Evolutionary conservation across 1,284 basidiomycete species (phyloP).

Genomic region (Sphaerobolus stellatus): DNA sequence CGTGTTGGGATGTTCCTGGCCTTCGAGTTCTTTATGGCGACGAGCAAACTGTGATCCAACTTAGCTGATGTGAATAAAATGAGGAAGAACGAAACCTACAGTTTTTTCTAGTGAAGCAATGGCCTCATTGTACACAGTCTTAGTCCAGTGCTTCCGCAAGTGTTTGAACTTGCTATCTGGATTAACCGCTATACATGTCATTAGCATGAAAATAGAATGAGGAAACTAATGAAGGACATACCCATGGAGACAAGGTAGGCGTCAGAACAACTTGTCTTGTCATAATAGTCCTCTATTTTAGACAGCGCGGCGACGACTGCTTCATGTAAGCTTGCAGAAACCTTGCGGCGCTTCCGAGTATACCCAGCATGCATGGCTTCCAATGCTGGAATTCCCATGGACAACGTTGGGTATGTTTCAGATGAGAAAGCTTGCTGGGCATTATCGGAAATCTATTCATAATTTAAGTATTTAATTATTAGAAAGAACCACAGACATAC

Average conservation of each 20-base stretch:
- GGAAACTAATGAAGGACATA: no score
- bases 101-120: no score
- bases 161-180: no score
- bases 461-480: neutral
- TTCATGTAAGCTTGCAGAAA: neutral
- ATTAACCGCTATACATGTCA: no score
- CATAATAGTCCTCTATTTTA: constrained; percentile 30
- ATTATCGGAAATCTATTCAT: constrained; percentile 32
- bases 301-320: constrained; percentile 21
- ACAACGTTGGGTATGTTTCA: constrained; percentile 30
- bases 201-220: no score
- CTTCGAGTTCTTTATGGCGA: no score
- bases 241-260: neutral
- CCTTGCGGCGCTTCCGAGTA: constrained; percentile 15
- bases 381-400: constrained; percentile 34
- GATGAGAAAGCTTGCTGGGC: constrained; percentile 43
- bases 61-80: no score
- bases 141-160: no score
- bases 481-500: constrained; percentile 24
- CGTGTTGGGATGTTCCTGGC: no score
- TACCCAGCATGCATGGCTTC: constrained; percentile 34
- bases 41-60: no score
- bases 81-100: no score
- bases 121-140: no score
- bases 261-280: constrained; percentile 14